These are phyloP conservation scores for Torrubiella hemipterigena DNA, from an alignment of 2,329 filamentous ascomycete species.

Conservation along the genomic window DNA sequence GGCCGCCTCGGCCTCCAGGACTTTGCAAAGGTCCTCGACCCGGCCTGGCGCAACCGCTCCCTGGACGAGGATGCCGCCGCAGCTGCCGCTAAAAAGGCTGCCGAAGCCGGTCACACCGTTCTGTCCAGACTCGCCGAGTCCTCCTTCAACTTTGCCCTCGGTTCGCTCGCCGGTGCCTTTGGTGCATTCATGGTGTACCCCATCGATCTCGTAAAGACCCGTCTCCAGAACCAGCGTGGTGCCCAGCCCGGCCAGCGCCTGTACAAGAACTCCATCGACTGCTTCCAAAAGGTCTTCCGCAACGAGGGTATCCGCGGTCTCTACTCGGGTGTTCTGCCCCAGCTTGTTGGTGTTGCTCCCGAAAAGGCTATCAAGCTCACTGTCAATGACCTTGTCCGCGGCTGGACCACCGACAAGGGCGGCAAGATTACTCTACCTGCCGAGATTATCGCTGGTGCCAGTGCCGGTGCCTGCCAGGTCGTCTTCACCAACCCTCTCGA, in stretches of 20 bases:
- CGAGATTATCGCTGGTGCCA: constrained; percentile 80
- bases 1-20: constrained; percentile 71
- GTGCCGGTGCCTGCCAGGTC: constrained; percentile 89
- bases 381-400: constrained; percentile 86
- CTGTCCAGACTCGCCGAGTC: constrained; percentile 54
- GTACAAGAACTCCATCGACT: constrained; percentile 97
- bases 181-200: constrained; percentile 99
- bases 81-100: constrained; percentile 23
- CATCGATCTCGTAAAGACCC: constrained; percentile 96
- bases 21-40: constrained; percentile 90
- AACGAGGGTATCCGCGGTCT: constrained; percentile 85
- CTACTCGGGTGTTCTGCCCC: constrained; percentile 89
- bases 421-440: constrained; percentile 57
- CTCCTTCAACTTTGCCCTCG: constrained; percentile 79
- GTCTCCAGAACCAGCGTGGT: constrained; percentile 92
- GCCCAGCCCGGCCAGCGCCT: constrained; percentile 71
- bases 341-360: constrained; percentile 94
- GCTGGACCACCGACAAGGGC: constrained; percentile 62
- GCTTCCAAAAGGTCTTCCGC: constrained; percentile 80
- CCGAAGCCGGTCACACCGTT: constrained; percentile 22
- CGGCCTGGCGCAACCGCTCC: constrained; percentile 66
- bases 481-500: constrained; percentile 97
- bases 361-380: constrained; percentile 99
- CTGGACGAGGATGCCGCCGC: constrained; percentile 35
- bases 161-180: constrained; percentile 86